A percentile compares a stretch with the other conserved stretches of the same genome.
Evolutionary conservation across 1,139 yeast genomes (phyloP).

Genomic region (Geotrichum klebahnii): DNA sequence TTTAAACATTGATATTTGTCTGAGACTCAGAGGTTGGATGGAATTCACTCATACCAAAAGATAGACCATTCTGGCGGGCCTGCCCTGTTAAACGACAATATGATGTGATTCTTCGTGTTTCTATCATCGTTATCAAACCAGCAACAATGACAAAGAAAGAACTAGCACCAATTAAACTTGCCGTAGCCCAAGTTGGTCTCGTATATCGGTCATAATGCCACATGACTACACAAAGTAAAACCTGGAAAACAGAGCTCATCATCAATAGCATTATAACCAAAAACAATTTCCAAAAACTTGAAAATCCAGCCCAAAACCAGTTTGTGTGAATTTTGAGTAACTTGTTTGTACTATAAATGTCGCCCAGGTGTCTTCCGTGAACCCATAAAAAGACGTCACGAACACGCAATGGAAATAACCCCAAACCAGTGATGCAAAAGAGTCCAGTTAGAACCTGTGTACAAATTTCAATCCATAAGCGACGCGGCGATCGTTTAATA

Average conservation of each 20-base stretch:
- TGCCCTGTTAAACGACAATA: constrained; percentile 1
- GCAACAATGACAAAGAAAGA: constrained; percentile 20
- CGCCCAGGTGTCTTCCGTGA: constrained; percentile 15
- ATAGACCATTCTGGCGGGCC: constrained; percentile 2
- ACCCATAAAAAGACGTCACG: constrained; percentile 22
- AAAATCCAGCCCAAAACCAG: constrained; percentile 23
- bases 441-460: constrained; percentile 26
- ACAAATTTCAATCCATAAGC: constrained; percentile 27
- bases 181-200: constrained; percentile 26
- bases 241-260: constrained; percentile 25
- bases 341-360: constrained; percentile 4
- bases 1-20: too few relatives aligned
- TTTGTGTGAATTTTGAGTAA: constrained; percentile 13
- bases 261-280: constrained; percentile 23
- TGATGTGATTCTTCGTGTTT: constrained; percentile 3
- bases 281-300: constrained; percentile 19
- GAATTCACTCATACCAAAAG: neutral
- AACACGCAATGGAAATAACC: constrained; percentile 24
- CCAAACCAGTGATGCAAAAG: constrained; percentile 26
- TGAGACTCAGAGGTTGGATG: too few relatives aligned
- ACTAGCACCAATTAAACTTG: constrained; percentile 23
- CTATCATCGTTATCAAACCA: constrained; percentile 10
- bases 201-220: constrained; percentile 26
- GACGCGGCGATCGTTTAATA: constrained; percentile 22
- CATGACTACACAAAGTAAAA: constrained; percentile 21